Evolutionary conservation across 2,329 filamentous ascomycete genomes (phyloP).

Genomic region (Thelonectria rubi): DNA sequence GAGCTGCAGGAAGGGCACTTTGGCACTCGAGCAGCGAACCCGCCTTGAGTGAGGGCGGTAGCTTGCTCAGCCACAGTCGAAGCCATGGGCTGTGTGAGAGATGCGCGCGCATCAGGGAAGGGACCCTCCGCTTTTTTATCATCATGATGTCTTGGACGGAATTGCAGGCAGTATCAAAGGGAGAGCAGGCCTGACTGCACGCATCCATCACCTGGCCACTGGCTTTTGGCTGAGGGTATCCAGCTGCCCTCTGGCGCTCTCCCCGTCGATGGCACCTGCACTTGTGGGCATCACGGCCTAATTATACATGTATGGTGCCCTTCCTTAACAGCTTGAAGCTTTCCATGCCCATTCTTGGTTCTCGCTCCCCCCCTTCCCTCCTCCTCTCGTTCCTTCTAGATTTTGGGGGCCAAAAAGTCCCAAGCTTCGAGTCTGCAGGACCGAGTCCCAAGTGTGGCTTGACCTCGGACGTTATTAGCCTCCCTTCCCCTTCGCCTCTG

Average conservation of each 20-base stretch:
- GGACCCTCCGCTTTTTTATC: background rate
- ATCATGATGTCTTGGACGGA: background rate
- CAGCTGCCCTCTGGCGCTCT: background rate
- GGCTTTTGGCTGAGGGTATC: background rate
- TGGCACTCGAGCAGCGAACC: background rate
- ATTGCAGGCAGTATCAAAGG: background rate
- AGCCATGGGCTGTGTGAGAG: background rate
- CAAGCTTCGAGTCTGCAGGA: no score
- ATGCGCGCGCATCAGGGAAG: background rate
- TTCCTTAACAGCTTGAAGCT: background rate
- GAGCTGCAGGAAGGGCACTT: no score
- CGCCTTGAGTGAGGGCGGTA: background rate
- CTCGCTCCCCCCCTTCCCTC: background rate
- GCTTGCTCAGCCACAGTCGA: background rate
- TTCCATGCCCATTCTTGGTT: background rate
- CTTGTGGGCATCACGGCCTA: background rate
- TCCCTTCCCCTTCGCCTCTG: constrained; percentile 7
- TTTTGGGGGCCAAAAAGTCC: constrained; percentile 19
- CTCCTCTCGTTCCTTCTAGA: background rate
- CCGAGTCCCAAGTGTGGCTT: constrained; percentile 18
- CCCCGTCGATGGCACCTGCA: constrained; percentile 9
- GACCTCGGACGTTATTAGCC: constrained; percentile 12
- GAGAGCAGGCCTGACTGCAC: no score
- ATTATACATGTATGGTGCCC: no score
- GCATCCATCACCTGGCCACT: background rate